These are phyloP conservation scores for Thalassia testudinum DNA, from an alignment of 116 monocot genomes.

Conservation along the genomic window DNA sequence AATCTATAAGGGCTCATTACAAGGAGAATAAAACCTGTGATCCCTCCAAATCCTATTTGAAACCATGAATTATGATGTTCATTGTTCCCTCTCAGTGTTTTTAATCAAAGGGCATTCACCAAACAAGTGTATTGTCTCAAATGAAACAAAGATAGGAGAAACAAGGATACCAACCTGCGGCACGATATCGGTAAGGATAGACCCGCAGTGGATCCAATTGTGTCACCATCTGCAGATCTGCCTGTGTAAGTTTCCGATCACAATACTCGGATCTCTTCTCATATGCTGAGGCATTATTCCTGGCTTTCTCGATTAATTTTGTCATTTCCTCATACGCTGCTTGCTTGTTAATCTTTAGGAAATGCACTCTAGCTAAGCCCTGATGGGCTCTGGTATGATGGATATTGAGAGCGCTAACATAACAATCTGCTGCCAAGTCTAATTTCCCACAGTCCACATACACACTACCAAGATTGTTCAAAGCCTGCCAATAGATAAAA, in stretches of 20 bases:
- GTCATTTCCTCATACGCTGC: slow-evolving; percentile 77
- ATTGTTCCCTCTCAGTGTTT: no score
- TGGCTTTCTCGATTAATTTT: slow-evolving; percentile 57
- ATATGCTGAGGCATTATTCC: slow-evolving; percentile 74
- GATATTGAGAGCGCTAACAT: slow-evolving; percentile 60
- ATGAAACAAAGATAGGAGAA: not conserved
- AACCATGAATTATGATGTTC: no score
- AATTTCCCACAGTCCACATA: slow-evolving; percentile 72
- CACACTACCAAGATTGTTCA: slow-evolving; percentile 76
- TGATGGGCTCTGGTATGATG: slow-evolving; percentile 67
- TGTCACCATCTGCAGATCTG: slow-evolving; percentile 56
- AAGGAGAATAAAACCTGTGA: no score
- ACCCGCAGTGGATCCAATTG: slow-evolving; percentile 59
- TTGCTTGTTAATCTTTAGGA: slow-evolving; percentile 44
- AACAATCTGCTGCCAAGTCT: slow-evolving; percentile 62
- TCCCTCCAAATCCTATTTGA: no score
- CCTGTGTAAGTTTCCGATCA: slow-evolving; percentile 46
- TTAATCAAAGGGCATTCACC: no score
- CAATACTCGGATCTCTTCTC: slow-evolving; percentile 82
- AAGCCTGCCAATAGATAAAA: slow-evolving; percentile 19
- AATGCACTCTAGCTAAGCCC: slow-evolving; percentile 64
- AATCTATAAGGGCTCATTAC: no score
- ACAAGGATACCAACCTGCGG: slow-evolving; percentile 40
- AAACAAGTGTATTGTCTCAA: no score
- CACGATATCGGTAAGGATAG: slow-evolving; percentile 73